Evolutionary conservation across 148 eudicot species (phyloP).

Genomic region (Drosera capensis): DNA sequence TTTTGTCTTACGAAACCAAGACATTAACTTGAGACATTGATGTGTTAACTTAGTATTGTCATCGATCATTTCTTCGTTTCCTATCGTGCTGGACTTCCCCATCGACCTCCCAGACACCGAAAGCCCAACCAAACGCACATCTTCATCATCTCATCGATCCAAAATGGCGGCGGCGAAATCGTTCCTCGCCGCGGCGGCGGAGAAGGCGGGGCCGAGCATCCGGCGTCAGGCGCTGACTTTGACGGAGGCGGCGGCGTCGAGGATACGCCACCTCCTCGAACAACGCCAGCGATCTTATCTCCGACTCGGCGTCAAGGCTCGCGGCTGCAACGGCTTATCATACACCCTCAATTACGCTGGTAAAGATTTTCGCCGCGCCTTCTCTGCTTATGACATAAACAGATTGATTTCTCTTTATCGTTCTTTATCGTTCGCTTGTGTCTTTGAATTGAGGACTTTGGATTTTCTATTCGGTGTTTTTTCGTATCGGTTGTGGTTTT

Average conservation of each 20-base stretch:
- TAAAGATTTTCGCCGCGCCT: not conserved
- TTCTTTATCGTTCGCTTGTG: no score
- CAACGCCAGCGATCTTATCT: constrained; percentile 47
- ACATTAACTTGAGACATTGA: no score
- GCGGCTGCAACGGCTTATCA: constrained; percentile 77
- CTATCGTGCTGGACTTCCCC: no score
- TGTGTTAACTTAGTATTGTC: no score
- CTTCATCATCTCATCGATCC: no score
- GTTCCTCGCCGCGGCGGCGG: constrained; percentile 25
- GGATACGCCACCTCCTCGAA: constrained; percentile 47
- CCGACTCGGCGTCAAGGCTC: constrained; percentile 72
- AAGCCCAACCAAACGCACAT: no score
- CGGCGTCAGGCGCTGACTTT: constrained; percentile 52
- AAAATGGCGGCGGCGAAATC: constrained; percentile 18
- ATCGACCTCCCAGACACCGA: no score
- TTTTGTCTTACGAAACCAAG: no score
- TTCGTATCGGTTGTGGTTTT: no score
- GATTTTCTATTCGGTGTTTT: no score
- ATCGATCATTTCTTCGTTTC: no score
- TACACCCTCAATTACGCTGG: constrained; percentile 69
- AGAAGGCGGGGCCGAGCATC: constrained; percentile 20
- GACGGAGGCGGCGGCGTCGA: constrained; percentile 58
- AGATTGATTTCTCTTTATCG: not conserved
- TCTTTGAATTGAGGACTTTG: no score
- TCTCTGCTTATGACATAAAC: not conserved